Conservation (phyloP, 331 rosid species). For the Arachis monticola region DNA sequence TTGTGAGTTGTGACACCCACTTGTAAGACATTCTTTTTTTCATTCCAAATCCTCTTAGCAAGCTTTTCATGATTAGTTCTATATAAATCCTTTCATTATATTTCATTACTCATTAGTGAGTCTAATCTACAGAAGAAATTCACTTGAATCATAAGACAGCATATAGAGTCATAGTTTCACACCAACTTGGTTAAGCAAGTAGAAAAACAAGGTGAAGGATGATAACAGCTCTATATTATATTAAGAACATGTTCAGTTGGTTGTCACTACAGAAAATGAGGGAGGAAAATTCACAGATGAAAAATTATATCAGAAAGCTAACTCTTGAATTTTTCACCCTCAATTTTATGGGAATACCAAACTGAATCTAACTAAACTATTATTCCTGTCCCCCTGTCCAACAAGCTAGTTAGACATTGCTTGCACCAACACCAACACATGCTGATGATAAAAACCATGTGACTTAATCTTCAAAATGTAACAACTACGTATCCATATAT, state of each 20-base stretch:
- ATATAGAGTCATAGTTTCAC: slow-evolving; percentile 1
- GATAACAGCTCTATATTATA: slow-evolving; percentile 13
- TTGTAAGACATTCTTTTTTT: too few species aligned
- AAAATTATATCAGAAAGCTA: slow-evolving; percentile 24
- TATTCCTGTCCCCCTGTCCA: slow-evolving; percentile 34
- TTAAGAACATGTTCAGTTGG: slow-evolving; percentile 14
- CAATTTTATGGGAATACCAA: slow-evolving; percentile 41
- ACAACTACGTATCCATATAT: slow-evolving; percentile 48
- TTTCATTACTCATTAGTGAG: too few species aligned
- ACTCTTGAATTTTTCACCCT: slow-evolving; percentile 50
- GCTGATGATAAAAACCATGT: slow-evolving; percentile 39
- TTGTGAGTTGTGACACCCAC: too few species aligned
- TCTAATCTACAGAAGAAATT: neutral
- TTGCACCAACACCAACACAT: slow-evolving; percentile 40
- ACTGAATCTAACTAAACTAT: slow-evolving; percentile 24
- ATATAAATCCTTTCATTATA: too few species aligned
- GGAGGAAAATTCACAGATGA: slow-evolving; percentile 49
- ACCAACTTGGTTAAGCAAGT: neutral
- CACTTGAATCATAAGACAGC: neutral
- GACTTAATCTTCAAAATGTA: slow-evolving; percentile 43
- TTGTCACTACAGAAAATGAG: slow-evolving; percentile 40
- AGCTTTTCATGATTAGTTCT: too few species aligned
- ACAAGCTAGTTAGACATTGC: slow-evolving; percentile 24
- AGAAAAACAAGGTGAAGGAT: neutral
- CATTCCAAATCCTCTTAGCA: too few species aligned